phyloP scores from a whole-genome alignment of 495 filamentous ascomycete genomes.

The Chaetomium fimeti region DNA sequence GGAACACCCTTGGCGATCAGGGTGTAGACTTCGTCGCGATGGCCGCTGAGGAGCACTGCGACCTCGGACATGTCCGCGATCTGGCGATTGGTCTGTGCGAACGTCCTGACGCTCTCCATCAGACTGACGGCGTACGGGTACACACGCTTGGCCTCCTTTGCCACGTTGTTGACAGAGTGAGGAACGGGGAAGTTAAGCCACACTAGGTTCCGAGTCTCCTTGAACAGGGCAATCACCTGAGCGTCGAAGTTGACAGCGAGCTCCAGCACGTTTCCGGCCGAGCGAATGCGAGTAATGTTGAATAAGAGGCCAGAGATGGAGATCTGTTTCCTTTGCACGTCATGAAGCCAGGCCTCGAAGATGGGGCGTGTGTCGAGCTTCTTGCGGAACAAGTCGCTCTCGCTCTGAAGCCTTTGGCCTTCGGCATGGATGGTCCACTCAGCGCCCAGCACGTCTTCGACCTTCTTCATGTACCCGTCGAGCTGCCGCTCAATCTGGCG shows the following conservation, averaged over 20 bases:
- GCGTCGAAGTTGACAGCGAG: constrained; percentile 94
- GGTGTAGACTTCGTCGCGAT: constrained; percentile 79
- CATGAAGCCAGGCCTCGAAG: constrained; percentile 91
- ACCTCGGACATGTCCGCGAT: constrained; percentile 83
- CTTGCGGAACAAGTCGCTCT: constrained; percentile 88
- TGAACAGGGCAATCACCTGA: constrained; percentile 95
- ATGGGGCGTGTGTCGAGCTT: constrained; percentile 92
- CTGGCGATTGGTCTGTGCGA: constrained; percentile 77
- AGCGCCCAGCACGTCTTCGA: constrained; percentile 89
- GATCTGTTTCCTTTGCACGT: constrained; percentile 80
- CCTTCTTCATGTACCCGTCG: constrained; percentile 93
- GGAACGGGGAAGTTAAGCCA: constrained; percentile 93
- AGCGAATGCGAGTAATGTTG: constrained; percentile 79
- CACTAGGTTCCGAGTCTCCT: constrained; percentile 93
- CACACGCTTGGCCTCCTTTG: constrained; percentile 93
- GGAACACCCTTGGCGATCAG: constrained; percentile 83
- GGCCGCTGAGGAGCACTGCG: constrained; percentile 80
- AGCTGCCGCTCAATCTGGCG: constrained; percentile 94
- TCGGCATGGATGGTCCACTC: constrained; percentile 94
- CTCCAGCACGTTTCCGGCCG: constrained; percentile 80
- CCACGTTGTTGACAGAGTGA: constrained; percentile 88
- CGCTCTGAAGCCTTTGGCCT: constrained; percentile 85
- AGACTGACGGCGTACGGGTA: constrained; percentile 96
- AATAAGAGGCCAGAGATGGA: constrained; percentile 90
- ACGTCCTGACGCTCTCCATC: constrained; percentile 94